These are phyloP conservation scores for Colletotrichum destructivum DNA, from an alignment of 2,329 filamentous ascomycete genomes.

Conservation along the genomic window DNA sequence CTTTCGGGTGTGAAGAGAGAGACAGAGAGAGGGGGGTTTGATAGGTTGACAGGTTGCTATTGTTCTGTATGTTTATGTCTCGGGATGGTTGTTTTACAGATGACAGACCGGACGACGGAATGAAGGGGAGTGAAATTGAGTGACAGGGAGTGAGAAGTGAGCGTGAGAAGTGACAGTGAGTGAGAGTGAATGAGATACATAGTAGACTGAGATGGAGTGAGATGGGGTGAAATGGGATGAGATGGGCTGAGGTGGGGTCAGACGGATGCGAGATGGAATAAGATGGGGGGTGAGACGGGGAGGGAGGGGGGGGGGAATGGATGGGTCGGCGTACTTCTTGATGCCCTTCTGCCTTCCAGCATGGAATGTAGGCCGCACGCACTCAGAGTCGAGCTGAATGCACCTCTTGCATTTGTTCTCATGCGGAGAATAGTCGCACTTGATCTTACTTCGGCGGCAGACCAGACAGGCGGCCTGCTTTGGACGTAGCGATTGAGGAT, in stretches of 20 bases:
- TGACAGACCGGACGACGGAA: no score
- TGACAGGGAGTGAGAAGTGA: no score
- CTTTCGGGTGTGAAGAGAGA: no score
- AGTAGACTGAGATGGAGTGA: no score
- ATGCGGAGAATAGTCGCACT: constrained; percentile 71
- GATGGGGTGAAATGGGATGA: no score
- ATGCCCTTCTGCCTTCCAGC: constrained; percentile 82
- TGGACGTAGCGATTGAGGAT: constrained; percentile 42
- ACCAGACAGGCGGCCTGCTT: constrained; percentile 71
- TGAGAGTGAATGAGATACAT: no score
- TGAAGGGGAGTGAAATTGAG: no score
- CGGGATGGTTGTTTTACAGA: no score
- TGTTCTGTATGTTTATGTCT: not conserved
- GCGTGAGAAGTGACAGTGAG: no score
- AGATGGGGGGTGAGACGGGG: no score
- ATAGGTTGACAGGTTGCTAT: not conserved
- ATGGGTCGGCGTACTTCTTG: constrained; percentile 73
- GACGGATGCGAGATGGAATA: no score
- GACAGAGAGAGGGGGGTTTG: not conserved
- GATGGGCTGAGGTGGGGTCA: no score
- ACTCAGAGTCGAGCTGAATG: constrained; percentile 70
- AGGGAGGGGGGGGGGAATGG: not conserved
- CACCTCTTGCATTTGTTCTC: constrained; percentile 74
- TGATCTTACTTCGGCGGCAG: constrained; percentile 78
- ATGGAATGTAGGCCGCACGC: constrained; percentile 80